Evolutionary conservation across 2,329 filamentous ascomycete species (phyloP).

Genomic region (Arthrobotrys sinensis): DNA sequence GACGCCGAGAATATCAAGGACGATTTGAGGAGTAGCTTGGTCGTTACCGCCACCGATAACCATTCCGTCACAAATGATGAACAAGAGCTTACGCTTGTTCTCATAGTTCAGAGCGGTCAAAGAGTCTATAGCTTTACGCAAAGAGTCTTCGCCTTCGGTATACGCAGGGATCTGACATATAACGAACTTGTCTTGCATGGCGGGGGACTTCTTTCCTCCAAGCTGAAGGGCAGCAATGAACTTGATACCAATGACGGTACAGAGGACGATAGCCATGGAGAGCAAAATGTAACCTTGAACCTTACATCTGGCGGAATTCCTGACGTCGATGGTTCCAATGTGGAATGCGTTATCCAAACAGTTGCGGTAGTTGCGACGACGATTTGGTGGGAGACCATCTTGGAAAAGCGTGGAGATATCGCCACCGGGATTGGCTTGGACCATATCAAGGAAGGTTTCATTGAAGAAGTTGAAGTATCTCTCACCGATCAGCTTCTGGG

Average conservation of each 20-base stretch:
- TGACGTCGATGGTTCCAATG: slow-evolving; percentile 87
- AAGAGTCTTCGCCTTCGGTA: slow-evolving; percentile 95
- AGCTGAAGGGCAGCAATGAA: slow-evolving; percentile 95
- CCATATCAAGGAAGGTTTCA: slow-evolving; percentile 75
- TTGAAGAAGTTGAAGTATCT: slow-evolving; percentile 81
- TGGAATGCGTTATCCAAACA: slow-evolving; percentile 90
- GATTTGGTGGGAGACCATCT: slow-evolving; percentile 70
- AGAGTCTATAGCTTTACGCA: slow-evolving; percentile 93
- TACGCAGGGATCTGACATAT: slow-evolving; percentile 99
- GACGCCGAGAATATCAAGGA: slow-evolving; percentile 95
- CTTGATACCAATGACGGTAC: slow-evolving; percentile 84
- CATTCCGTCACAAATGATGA: slow-evolving; percentile 96
- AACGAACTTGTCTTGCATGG: slow-evolving; percentile 97
- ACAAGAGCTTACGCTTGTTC: slow-evolving; percentile 97
- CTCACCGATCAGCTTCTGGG: slow-evolving; percentile 58
- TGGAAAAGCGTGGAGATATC: slow-evolving; percentile 81
- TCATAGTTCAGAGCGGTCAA: slow-evolving; percentile 95
- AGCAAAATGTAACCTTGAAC: slow-evolving; percentile 93
- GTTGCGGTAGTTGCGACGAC: slow-evolving; percentile 76
- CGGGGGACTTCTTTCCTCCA: slow-evolving; percentile 88
- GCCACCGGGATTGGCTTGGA: slow-evolving; percentile 82
- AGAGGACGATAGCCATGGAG: slow-evolving; percentile 87
- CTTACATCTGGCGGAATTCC: slow-evolving; percentile 80
- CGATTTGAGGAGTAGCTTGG: slow-evolving; percentile 95
- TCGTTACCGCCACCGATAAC: slow-evolving; percentile 97